phyloP scores from a whole-genome alignment of 148 eudicot species.

The Heliamphora exappendiculata region DNA sequence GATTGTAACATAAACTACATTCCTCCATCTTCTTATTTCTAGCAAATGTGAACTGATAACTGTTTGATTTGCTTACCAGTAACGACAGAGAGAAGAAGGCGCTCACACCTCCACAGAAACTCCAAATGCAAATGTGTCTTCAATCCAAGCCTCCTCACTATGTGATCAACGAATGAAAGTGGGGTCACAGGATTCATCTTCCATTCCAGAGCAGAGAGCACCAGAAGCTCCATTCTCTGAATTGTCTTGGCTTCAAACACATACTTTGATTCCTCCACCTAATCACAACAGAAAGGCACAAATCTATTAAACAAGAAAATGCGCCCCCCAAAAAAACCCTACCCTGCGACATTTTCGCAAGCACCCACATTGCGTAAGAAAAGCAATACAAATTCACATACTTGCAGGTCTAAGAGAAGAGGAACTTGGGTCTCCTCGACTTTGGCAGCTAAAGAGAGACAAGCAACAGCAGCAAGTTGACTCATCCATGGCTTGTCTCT shows the following conservation, averaged over 20 bases:
- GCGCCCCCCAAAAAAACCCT: neutral
- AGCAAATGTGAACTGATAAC: neutral
- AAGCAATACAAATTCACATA: conserved; percentile 23
- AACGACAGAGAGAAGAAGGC: conserved; percentile 38
- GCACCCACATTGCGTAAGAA: conserved; percentile 20
- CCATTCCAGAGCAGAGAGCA: conserved; percentile 71
- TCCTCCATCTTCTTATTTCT: neutral
- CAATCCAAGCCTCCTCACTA: conserved; percentile 44
- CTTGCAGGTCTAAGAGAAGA: conserved; percentile 60
- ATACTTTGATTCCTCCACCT: conserved; percentile 52
- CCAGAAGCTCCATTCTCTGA: conserved; percentile 75
- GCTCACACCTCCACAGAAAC: conserved; percentile 45
- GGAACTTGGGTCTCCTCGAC: conserved; percentile 71
- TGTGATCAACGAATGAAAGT: conserved; percentile 56
- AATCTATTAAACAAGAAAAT: conserved; percentile 7
- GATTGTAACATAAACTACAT: neutral
- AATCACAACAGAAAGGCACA: conserved; percentile 14
- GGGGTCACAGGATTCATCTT: conserved; percentile 80
- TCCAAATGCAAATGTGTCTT: conserved; percentile 37
- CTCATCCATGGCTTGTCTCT: conserved; percentile 66
- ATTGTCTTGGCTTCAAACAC: conserved; percentile 68
- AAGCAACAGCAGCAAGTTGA: conserved; percentile 74
- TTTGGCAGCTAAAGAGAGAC: conserved; percentile 79
- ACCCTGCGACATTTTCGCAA: conserved; percentile 20
- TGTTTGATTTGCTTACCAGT: conserved; percentile 44